Base-by-base conservation (phyloP, 192 early-diverging fungal genomes). In the Lunasporangiospora selenospora region DNA sequence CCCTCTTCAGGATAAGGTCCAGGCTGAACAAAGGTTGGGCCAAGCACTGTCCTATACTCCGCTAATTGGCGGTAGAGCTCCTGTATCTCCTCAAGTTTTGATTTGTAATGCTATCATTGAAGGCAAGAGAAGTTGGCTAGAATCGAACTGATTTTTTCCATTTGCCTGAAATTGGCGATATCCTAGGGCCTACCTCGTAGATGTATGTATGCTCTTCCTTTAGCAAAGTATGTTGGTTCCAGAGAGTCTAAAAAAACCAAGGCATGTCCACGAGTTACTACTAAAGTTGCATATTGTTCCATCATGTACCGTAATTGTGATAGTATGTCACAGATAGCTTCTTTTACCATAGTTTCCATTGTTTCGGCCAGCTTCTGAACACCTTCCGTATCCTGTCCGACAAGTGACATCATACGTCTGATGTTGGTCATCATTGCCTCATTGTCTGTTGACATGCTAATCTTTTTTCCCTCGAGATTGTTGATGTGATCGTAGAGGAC, bases 1-100 rank as follows among this genome's bases (percentile, higher is more conserved):
- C 60, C 60, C 36, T 62, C 60, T 10, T 63, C 60, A 53, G 69
- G 69, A 49, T 53, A 58, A 3, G 55, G 60, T 19, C 60, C 60
- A 39, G 60, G 49, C 6, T 73, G 33, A 8, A 73, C 69, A 39
- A 50, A 58, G 6, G 53, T 44, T 39, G 69, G 47, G 57, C 69
- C 69, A 2, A 73, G 69, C 31, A 73, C 53, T 0, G 23, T 13
- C 26, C 39, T 42, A 33, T 52, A 73, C 12, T 23, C 26, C 13
- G 54, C 5, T 11, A 73, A 43, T 40, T 62, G 37, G 4, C 26
- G 41, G 27, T 73, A 54, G 6, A 73, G 26, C 9, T 7, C 42
- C 21, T 48, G 48, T 4, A 48, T 73, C 19, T 53, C 60, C 7
- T 46, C 69, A 21, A 73, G 43, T 7, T 58, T 73, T 47, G 56